phyloP scores from a whole-genome alignment of 2,329 filamentous ascomycete species.

The Trichocomaceae sp. region DNA sequence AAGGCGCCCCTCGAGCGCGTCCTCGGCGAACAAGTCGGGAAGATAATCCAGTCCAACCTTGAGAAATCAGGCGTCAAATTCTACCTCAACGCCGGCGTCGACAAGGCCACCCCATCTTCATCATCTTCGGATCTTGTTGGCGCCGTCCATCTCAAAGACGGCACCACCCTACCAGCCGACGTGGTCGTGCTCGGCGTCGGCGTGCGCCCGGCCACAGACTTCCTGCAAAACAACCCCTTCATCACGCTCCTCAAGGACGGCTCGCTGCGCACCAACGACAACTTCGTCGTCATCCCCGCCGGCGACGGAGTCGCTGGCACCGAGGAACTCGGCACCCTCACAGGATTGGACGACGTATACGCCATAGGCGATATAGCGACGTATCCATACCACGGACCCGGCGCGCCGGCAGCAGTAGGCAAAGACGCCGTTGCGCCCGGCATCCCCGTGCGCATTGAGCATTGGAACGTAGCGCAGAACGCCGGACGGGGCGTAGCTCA shows the following conservation, averaged over 20 bases:
- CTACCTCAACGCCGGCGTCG: slow-evolving; percentile 70
- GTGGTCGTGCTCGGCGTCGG: slow-evolving; percentile 88
- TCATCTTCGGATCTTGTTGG: slow-evolving; percentile 68
- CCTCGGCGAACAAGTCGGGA: slow-evolving; percentile 73
- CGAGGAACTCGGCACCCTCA: not conserved
- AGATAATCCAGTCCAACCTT: slow-evolving; percentile 68
- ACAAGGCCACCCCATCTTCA: slow-evolving; percentile 68
- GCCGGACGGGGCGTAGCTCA: slow-evolving; percentile 46
- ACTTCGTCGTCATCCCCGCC: slow-evolving; percentile 59
- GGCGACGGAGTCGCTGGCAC: slow-evolving; percentile 39
- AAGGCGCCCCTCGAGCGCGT: slow-evolving; percentile 76
- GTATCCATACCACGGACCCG: slow-evolving; percentile 88
- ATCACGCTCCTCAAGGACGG: slow-evolving; percentile 73
- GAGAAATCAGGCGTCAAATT: slow-evolving; percentile 89
- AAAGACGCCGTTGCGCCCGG: slow-evolving; percentile 21
- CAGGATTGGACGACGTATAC: slow-evolving; percentile 58
- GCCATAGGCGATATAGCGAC: slow-evolving; percentile 93
- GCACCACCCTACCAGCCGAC: slow-evolving; percentile 76
- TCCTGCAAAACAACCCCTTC: slow-evolving; percentile 63
- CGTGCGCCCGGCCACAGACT: slow-evolving; percentile 78
- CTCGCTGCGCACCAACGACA: slow-evolving; percentile 73
- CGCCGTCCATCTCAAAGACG: slow-evolving; percentile 75
- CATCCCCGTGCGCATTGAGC: slow-evolving; percentile 74
- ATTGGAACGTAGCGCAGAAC: slow-evolving; percentile 98
- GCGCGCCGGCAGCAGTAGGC: slow-evolving; percentile 55